These are phyloP conservation scores for Tarenaya hassleriana DNA, from an alignment of 345 rosid genomes.

Conservation along the genomic window DNA sequence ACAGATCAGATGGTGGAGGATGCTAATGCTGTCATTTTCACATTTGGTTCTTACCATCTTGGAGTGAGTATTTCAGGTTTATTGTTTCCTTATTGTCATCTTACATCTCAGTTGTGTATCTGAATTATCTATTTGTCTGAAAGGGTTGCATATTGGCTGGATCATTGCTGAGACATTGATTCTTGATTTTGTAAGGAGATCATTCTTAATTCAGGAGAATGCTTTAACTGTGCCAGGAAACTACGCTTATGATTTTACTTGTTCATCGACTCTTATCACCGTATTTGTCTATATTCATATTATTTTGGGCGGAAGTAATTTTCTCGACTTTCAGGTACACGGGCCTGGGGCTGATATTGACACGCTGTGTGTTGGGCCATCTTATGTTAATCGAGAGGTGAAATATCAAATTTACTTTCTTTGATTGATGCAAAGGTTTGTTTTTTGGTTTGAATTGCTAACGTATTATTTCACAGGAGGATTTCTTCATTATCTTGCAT, in stretches of 20 bases:
- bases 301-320: background rate
- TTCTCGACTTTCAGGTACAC: slow-evolving; percentile 54
- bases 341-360: slow-evolving; percentile 95
- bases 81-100: too few species aligned
- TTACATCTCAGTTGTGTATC: too few species aligned
- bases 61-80: slow-evolving; percentile 53
- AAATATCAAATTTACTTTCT: too few species aligned
- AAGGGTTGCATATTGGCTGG: too few species aligned
- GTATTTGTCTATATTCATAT: background rate
- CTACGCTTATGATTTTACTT: too few species aligned
- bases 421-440: slow-evolving; percentile 2
- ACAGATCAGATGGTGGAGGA: slow-evolving; percentile 91
- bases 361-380: slow-evolving; percentile 90
- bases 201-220: too few species aligned
- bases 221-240: too few species aligned
- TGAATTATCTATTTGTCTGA: too few species aligned
- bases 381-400: slow-evolving; percentile 86
- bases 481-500: slow-evolving; percentile 74
- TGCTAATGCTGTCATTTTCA: slow-evolving; percentile 81
- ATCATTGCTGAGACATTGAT: too few species aligned
- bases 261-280: background rate
- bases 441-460: slow-evolving; percentile 6
- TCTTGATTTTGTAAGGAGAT: too few species aligned
- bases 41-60: slow-evolving; percentile 89
- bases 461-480: slow-evolving; percentile 50